A percentile compares a stretch with the other conserved stretches of the same genome.
Conservation (phyloP, 306 rosid species). For the Castanea mollissima region DNA sequence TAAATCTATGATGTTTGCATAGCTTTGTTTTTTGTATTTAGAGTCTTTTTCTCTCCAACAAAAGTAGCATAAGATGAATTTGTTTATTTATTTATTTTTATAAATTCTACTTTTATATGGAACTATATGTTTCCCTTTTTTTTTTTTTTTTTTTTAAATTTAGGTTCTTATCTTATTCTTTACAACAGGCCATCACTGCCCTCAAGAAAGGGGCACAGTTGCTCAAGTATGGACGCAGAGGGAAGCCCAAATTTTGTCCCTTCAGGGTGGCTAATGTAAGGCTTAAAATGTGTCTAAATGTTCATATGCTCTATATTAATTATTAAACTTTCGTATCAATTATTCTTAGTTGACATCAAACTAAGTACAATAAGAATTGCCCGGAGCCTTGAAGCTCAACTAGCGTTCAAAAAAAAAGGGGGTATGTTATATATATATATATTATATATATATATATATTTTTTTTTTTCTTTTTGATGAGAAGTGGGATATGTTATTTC, state of each 20-base stretch:
- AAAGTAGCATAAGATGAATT: too few species aligned
- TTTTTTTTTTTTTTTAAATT: background rate
- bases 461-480: too few species aligned
- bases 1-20: background rate
- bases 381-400: too few species aligned
- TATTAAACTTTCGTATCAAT: background rate
- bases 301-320: background rate
- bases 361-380: background rate
- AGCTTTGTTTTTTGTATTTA: background rate
- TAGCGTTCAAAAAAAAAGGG: too few species aligned
- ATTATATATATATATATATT: too few species aligned
- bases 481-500: background rate
- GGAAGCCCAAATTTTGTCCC: constrained; percentile 96
- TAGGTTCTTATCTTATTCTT: constrained; percentile 31
- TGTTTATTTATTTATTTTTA: too few species aligned
- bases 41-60: too few species aligned
- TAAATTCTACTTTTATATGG: background rate
- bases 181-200: constrained; percentile 92
- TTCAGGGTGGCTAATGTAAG: constrained; percentile 95
- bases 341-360: background rate
- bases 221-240: constrained; percentile 98
- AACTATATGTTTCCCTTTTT: background rate
- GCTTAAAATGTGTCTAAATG: background rate
- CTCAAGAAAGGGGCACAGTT: constrained; percentile 92
- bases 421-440: too few species aligned